These are phyloP conservation scores for Edaphochlamys debaryana DNA, from an alignment of 139 green algal species.

Conservation along the genomic window DNA sequence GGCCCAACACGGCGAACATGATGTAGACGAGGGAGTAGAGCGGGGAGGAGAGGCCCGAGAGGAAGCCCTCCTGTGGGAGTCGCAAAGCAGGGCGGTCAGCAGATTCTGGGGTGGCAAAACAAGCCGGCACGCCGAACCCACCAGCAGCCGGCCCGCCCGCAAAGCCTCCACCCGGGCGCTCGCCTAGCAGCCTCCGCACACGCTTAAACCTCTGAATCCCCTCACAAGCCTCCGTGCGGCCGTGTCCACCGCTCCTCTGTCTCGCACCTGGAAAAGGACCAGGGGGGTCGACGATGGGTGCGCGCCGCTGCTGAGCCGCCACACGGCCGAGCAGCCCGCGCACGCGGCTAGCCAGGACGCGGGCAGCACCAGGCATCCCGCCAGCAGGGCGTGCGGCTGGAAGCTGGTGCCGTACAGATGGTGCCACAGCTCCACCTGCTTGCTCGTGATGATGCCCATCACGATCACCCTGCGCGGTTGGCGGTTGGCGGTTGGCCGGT, in stretches of 20 bases:
- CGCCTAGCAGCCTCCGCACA: no score
- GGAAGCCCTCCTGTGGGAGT: constrained; percentile 30
- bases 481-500: background rate
- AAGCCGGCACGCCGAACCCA: no score
- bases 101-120: no score
- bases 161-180: no score
- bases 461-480: constrained; percentile 8
- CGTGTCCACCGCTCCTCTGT: no score
- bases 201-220: no score
- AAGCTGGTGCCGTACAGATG: constrained; percentile 33
- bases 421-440: constrained; percentile 44
- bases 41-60: constrained; percentile 33
- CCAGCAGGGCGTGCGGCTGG: constrained; percentile 35
- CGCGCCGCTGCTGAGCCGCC: background rate
- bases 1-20: constrained; percentile 26
- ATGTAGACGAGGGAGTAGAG: constrained; percentile 38
- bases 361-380: constrained; percentile 16
- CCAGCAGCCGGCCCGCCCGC: no score
- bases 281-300: constrained; percentile 21
- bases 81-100: no score
- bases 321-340: background rate
- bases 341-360: constrained; percentile 3
- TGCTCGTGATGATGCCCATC: constrained; percentile 23
- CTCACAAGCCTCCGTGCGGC: no score
- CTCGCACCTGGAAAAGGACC: constrained; percentile 35